These are phyloP conservation scores for Arxiozyma bovina DNA, from an alignment of 1,139 yeast genomes.

Conservation along the genomic window DNA sequence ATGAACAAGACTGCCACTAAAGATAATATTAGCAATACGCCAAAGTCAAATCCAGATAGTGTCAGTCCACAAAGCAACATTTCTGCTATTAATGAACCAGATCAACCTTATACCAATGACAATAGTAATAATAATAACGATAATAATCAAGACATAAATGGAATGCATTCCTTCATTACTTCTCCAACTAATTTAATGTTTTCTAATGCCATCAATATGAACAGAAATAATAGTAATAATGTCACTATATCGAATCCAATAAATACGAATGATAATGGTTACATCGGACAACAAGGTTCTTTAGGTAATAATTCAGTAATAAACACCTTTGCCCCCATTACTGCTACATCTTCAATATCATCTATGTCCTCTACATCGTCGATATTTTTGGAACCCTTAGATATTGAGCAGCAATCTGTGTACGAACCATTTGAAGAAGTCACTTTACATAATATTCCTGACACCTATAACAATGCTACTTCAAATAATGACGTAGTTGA, in stretches of 20 bases:
- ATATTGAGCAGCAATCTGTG: conserved; percentile 10
- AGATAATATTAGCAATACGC: neutral
- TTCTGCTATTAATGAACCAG: neutral
- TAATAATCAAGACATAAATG: neutral
- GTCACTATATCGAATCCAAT: neutral
- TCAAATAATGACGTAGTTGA: neutral
- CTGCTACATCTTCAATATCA: neutral
- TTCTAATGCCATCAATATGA: neutral
- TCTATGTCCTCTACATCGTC: conserved; percentile 2
- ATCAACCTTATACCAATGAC: neutral
- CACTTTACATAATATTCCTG: neutral
- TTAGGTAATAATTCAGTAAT: neutral
- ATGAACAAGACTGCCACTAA: neutral
- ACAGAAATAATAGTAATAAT: neutral
- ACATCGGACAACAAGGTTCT: neutral
- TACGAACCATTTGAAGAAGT: conserved; percentile 1
- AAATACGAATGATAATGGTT: neutral
- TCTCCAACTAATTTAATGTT: neutral
- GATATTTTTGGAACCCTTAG: conserved; percentile 7
- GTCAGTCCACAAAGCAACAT: neutral
- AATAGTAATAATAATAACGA: neutral
- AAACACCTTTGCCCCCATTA: neutral
- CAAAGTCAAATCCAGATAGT: neutral
- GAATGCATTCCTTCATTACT: neutral
- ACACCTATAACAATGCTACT: neutral